Percentiles rank a stretch among this genome's conserved stretches.
Evolutionary conservation across 345 rosid species (phyloP).

Genomic region (Clarkia xantiana): DNA sequence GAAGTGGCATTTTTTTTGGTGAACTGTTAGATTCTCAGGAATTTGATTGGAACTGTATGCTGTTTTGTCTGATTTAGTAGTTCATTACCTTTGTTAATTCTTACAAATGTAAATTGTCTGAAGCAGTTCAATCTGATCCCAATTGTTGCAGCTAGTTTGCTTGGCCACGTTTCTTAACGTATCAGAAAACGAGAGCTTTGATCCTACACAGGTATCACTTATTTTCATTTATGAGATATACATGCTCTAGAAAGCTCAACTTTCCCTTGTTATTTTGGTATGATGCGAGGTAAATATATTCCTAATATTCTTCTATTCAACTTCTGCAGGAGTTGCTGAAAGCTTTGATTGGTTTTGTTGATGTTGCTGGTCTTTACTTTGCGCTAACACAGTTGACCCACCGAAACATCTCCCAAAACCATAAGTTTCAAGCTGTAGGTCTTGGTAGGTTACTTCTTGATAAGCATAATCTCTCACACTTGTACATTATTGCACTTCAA

Average conservation of each 20-base stretch:
- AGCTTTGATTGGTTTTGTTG: slow-evolving; percentile 50
- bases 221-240: too few relatives aligned
- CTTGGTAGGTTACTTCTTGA: slow-evolving; percentile 35
- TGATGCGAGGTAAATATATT: too few relatives aligned
- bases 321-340: too few relatives aligned
- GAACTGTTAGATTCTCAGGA: too few relatives aligned
- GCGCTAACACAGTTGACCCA: slow-evolving; percentile 88
- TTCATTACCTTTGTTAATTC: too few relatives aligned
- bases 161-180: slow-evolving; percentile 84
- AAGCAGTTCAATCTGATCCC: background rate
- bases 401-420: slow-evolving; percentile 91
- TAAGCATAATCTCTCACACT: background rate
- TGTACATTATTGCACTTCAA: background rate
- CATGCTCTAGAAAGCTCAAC: too few relatives aligned
- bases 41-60: too few relatives aligned
- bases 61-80: too few relatives aligned
- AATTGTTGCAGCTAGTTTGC: slow-evolving; percentile 60
- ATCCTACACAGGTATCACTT: slow-evolving; percentile 92
- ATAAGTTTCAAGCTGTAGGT: slow-evolving; percentile 95
- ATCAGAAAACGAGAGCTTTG: slow-evolving; percentile 42
- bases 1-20: background rate
- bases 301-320: too few relatives aligned
- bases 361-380: slow-evolving; percentile 90
- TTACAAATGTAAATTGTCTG: too few relatives aligned
- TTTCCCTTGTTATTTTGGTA: too few relatives aligned